Base-by-base conservation (phyloP, 768 basidiomycete species). In the Kwoniella mangroviensis region DNA sequence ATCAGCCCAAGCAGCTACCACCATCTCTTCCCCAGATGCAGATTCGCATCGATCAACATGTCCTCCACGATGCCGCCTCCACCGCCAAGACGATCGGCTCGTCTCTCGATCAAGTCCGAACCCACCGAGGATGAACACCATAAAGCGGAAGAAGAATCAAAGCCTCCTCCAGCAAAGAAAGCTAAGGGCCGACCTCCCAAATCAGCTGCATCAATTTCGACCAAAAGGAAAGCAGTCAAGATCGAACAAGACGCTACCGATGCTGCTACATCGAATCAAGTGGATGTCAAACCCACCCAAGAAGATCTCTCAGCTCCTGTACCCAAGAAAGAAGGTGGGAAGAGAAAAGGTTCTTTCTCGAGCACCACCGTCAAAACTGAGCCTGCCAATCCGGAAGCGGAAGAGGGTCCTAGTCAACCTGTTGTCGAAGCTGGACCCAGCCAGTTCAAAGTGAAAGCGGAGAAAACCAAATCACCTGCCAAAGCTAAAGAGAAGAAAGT, bases 51-150 rank as follows among this genome's bases (percentile, higher is more conserved):
- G 45, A 49, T 19, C 53, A 54, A 3, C 53, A 54, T 59, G 57
- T 34, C 40, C 40, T 17, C 22, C 19, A 63, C 55, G 9, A 55
- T 6, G 15, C 40, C 40, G 2, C 21, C 43, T 11, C 34, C 40
- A 15, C 52, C 67, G 3, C 58, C 19, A 42, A 52, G 67, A n/a
- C 51, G 61, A 63, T 68, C 67, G n/a, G 67, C 67, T 51, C 67
- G 67, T 40, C 26, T 63, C 4, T 62, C 67, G 6, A 49, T 41
- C 60, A 54, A 34, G 7, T n/a, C 57, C 9, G 21, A 7, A 40
- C 24, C 34, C n/a, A 24, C 57, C 19, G n/a, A 26, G 40, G 22
- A 56, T 15, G 53, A 56, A n/a, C 3, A 42, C 17, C 41, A 53
- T 24, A 26, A 40, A 28, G 19, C 61, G 13, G 51, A 17, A 1